Percentiles rank a stretch among this genome's conserved stretches.
Evolutionary conservation across 257 asterid species (phyloP).

Genomic region (Solanum medicagineum): DNA sequence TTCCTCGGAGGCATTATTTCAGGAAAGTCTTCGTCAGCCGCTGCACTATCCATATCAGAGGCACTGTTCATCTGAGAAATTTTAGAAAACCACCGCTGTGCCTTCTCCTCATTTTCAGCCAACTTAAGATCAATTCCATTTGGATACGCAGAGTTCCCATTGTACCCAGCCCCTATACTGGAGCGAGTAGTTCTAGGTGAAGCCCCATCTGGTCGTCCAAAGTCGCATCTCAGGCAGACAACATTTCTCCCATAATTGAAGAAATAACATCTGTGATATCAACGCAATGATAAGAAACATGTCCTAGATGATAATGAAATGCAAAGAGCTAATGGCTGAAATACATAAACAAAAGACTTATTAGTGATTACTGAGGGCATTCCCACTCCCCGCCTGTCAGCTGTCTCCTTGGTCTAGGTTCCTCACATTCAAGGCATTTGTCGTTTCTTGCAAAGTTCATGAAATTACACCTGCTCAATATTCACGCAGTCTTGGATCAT

Average conservation of each 20-base stretch:
- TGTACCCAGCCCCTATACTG: slow-evolving; percentile 10
- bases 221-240: slow-evolving; percentile 78
- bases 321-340: not conserved
- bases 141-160: slow-evolving; percentile 1
- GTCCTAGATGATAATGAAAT: not conserved
- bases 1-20: slow-evolving; percentile 24
- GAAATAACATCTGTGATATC: slow-evolving; percentile 56
- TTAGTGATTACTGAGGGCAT: slow-evolving; percentile 68
- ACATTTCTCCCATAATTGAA: slow-evolving; percentile 65
- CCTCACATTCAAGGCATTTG: slow-evolving; percentile 93
- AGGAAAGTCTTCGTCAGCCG: slow-evolving; percentile 20
- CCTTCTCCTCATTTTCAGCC: slow-evolving; percentile 26
- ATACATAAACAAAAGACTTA: not conserved
- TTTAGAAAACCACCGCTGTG: slow-evolving; percentile 20
- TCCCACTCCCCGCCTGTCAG: slow-evolving; percentile 93
- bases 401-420: slow-evolving; percentile 53
- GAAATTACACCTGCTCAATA: slow-evolving; percentile 67
- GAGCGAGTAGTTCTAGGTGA: slow-evolving; percentile 17
- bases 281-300: not conserved
- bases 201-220: slow-evolving; percentile 46
- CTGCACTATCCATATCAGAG: slow-evolving; percentile 9
- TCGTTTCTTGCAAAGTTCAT: slow-evolving; percentile 91
- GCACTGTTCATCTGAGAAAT: slow-evolving; percentile 14
- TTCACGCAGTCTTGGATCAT: not conserved
- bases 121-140: slow-evolving; percentile 9